A percentile compares a stretch with the other conserved stretches of the same genome.
Evolutionary conservation across 2,329 filamentous ascomycete genomes (phyloP).

Genomic region (Ascochyta clinopodiicola): DNA sequence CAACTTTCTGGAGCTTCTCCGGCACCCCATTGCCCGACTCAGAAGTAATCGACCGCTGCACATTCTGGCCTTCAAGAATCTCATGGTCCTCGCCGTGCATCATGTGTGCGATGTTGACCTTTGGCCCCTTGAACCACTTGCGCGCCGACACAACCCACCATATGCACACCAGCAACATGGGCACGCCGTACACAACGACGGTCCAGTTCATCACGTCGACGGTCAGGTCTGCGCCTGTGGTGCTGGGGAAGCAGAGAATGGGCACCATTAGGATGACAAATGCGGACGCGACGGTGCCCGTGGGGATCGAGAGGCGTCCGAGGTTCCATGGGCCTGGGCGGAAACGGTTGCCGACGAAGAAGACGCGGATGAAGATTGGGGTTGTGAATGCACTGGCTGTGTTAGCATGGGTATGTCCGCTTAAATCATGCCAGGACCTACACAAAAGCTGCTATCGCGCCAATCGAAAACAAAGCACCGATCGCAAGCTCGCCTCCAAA

Average conservation of each 20-base stretch:
- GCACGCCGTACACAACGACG: constrained; percentile 68
- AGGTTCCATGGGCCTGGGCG: constrained; percentile 73
- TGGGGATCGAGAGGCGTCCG: constrained; percentile 63
- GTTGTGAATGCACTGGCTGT: constrained; percentile 56
- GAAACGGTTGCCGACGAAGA: constrained; percentile 68
- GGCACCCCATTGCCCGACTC: constrained; percentile 3
- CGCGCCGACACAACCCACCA: constrained; percentile 70
- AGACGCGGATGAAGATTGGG: constrained; percentile 65
- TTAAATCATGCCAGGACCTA: constrained; percentile 28
- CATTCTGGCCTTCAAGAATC: constrained; percentile 44
- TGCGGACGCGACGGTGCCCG: constrained; percentile 62
- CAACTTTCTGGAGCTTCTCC: constrained; percentile 12
- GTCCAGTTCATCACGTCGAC: constrained; percentile 71
- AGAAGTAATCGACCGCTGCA: not conserved
- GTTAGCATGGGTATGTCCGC: not conserved
- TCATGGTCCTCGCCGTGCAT: constrained; percentile 53
- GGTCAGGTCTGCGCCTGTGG: constrained; percentile 62
- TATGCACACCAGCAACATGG: constrained; percentile 64
- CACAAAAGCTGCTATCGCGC: constrained; percentile 71
- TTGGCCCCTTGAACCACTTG: constrained; percentile 75
- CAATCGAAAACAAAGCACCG: constrained; percentile 73
- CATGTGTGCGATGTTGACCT: constrained; percentile 68
- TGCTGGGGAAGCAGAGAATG: constrained; percentile 69
- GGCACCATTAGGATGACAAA: constrained; percentile 73
- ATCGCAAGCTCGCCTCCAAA: constrained; percentile 69